Evolutionary conservation across 2,329 filamentous ascomycete genomes (phyloP).

Genomic region (Lecanicillium sp.): DNA sequence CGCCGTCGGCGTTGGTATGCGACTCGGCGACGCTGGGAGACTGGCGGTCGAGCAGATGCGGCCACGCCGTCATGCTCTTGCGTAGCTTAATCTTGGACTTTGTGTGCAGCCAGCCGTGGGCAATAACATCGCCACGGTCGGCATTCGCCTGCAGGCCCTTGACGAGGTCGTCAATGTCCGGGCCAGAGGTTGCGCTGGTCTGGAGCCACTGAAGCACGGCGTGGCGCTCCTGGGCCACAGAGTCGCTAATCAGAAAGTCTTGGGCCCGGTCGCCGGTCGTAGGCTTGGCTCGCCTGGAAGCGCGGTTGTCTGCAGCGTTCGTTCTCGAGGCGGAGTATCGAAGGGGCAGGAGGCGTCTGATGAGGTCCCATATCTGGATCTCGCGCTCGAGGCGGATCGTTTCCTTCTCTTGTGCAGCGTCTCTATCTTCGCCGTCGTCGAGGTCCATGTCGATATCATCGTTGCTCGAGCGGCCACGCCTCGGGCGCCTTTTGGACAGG

Average conservation of each 20-base stretch:
- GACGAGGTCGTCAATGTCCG: conserved; percentile 68
- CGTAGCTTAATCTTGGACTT: conserved; percentile 82
- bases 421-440: conserved; percentile 38
- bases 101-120: conserved; percentile 88
- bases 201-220: conserved; percentile 83
- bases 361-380: conserved; percentile 82
- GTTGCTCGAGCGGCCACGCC: conserved; percentile 21
- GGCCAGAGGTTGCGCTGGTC: conserved; percentile 61
- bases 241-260: conserved; percentile 66
- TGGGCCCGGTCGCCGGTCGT: conserved; percentile 42
- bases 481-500: conserved; percentile 22
- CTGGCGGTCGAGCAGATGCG: conserved; percentile 56
- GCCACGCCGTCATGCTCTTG: conserved; percentile 69
- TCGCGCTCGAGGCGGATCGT: conserved; percentile 64
- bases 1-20: conserved; percentile 50
- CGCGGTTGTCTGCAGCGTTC: conserved; percentile 23
- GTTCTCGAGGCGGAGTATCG: conserved; percentile 42
- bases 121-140: conserved; percentile 73
- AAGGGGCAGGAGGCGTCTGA: conserved; percentile 66
- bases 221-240: conserved; percentile 68
- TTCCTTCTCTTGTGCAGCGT: conserved; percentile 18
- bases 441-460: conserved; percentile 49
- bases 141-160: conserved; percentile 68
- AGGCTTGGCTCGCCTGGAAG: conserved; percentile 10
- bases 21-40: conserved; percentile 48